phyloP scores from a whole-genome alignment of 306 rosid genomes.

The Cucumis hystrix region DNA sequence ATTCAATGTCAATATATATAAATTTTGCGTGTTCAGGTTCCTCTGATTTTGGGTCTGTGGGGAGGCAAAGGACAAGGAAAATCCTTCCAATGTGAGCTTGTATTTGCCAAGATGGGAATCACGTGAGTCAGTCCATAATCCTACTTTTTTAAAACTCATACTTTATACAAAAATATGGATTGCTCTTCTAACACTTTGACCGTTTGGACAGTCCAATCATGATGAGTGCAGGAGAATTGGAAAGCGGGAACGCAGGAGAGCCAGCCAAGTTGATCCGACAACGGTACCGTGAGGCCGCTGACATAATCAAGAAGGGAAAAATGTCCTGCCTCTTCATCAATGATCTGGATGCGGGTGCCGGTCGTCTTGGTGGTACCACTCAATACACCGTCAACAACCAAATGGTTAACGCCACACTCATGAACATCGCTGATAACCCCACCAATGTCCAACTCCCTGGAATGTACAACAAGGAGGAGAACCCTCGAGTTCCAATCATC shows the following conservation, averaged over 20 bases:
- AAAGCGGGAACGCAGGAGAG: conserved; percentile 98
- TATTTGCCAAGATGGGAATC: conserved; percentile 96
- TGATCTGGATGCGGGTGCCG: conserved; percentile 97
- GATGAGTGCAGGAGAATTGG: conserved; percentile 99
- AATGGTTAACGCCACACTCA: conserved; percentile 97
- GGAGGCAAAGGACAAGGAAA: conserved; percentile 99
- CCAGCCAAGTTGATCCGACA: conserved; percentile 91
- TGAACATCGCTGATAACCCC: conserved; percentile 98
- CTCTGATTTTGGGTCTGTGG: conserved; percentile 95
- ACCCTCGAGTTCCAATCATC: conserved; percentile 81
- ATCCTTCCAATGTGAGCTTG: conserved; percentile 97
- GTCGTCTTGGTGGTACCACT: conserved; percentile 90
- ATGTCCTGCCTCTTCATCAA: conserved; percentile 87
- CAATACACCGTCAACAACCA: conserved; percentile 99
- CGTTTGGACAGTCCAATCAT: conserved; percentile 62
- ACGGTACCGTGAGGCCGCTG: conserved; percentile 91
- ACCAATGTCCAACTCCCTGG: conserved; percentile 95
- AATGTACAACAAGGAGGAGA: conserved; percentile 98
- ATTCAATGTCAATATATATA: no score
- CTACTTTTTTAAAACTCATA: no score
- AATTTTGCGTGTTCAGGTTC: conserved; percentile 30
- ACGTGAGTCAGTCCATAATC: conserved; percentile 36
- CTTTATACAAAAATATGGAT: background rate
- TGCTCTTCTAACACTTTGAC: background rate
- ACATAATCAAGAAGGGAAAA: conserved; percentile 82